These are phyloP conservation scores for Circinella umbellata DNA, from an alignment of 371 early-diverging fungal species.

Conservation along the genomic window DNA sequence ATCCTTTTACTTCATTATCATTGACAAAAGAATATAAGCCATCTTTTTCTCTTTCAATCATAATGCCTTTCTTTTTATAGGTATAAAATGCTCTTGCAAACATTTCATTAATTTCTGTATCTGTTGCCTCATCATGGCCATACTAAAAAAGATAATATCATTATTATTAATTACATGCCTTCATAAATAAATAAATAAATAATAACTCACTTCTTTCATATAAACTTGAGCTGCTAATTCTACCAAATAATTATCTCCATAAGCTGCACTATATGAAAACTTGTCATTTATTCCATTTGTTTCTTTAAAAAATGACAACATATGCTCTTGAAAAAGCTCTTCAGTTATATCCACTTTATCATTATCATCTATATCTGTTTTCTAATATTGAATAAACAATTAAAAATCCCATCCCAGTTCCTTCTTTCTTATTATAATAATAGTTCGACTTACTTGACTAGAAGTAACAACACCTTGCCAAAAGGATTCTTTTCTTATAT, in stretches of 20 bases:
- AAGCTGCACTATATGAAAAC: neutral
- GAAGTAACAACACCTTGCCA: neutral
- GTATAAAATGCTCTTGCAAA: neutral
- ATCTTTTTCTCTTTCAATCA: neutral
- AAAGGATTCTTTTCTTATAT: neutral
- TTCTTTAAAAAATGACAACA: neutral
- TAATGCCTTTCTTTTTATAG: neutral
- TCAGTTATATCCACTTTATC: neutral
- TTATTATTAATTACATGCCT: too few species aligned
- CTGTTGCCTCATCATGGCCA: neutral
- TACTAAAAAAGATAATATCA: neutral
- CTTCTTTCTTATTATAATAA: neutral
- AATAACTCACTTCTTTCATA: neutral
- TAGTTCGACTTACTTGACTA: neutral
- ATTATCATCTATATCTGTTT: neutral
- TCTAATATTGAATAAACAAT: too few species aligned
- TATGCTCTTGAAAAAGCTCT: neutral
- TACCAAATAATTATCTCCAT: neutral
- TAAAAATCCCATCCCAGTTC: too few species aligned
- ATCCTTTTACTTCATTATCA: neutral
- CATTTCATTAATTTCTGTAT: neutral
- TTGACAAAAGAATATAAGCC: neutral
- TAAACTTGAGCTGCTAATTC: neutral
- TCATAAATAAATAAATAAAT: too few species aligned
- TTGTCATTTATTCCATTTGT: neutral